Evolutionary conservation across 495 filamentous ascomycete genomes (phyloP).

Genomic region (Talaromyces ruber): DNA sequence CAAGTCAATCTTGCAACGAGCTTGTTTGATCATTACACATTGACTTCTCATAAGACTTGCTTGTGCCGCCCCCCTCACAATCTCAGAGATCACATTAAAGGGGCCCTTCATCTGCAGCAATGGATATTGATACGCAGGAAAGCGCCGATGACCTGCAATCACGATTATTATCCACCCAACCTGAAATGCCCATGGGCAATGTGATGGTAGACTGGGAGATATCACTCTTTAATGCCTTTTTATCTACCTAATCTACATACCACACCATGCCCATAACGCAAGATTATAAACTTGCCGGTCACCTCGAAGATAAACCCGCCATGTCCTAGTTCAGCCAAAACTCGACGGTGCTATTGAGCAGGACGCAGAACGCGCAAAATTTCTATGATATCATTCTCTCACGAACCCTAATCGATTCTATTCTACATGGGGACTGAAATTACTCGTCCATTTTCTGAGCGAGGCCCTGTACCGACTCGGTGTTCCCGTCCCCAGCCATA

Average conservation of each 20-base stretch:
- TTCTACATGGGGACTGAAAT: conserved; percentile 66
- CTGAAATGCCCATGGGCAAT: conserved; percentile 61
- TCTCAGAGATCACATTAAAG: conserved; percentile 22
- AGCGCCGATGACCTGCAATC: conserved; percentile 31
- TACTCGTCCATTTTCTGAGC: conserved; percentile 68
- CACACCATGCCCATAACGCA: conserved; percentile 14
- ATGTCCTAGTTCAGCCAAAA: conserved; percentile 85
- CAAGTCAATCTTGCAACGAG: conserved; percentile 76
- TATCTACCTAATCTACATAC: conserved; percentile 39
- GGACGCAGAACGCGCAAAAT: conserved; percentile 76
- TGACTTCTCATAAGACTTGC: conserved; percentile 67
- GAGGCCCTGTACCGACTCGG: conserved; percentile 81
- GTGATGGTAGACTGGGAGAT: conserved; percentile 72
- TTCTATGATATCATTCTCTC: conserved; percentile 84
- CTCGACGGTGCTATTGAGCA: conserved; percentile 68
- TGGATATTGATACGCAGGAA: conserved; percentile 44
- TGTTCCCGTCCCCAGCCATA: conserved; percentile 56
- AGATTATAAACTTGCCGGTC: conserved; percentile 39
- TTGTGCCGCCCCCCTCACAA: conserved; percentile 22
- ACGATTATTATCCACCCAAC: conserved; percentile 63
- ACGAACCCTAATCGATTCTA: conserved; percentile 86
- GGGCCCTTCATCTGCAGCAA: conserved; percentile 18
- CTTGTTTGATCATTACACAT: conserved; percentile 90
- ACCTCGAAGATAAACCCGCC: conserved; percentile 77
- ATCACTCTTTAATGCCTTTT: conserved; percentile 37